Conservation (phyloP, 306 rosid species). For the Dicorynia guianensis region DNA sequence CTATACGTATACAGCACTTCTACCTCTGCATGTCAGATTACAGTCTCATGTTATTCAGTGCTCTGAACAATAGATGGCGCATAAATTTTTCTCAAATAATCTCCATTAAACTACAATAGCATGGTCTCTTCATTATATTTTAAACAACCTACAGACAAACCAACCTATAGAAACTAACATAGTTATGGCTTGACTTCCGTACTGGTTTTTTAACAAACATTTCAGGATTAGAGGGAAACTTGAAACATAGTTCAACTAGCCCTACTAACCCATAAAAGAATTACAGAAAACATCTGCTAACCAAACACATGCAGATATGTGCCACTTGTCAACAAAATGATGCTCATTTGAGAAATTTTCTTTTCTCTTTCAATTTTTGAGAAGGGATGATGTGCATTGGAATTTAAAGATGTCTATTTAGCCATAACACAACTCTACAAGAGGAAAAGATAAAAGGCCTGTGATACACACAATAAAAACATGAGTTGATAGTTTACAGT, state of each 20-base stretch:
- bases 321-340: background rate
- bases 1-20: no score
- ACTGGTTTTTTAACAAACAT: conserved; percentile 7
- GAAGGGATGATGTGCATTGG: background rate
- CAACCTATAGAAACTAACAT: background rate
- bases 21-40: no score
- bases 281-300: background rate
- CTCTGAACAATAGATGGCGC: no score
- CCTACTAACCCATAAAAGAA: background rate
- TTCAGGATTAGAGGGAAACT: conserved; percentile 12
- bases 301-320: background rate
- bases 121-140: no score
- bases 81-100: no score
- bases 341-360: no score
- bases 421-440: background rate
- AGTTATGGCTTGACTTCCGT: background rate
- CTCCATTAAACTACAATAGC: no score
- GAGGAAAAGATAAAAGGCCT: background rate
- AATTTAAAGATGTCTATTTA: background rate
- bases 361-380: background rate
- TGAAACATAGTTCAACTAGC: conserved; percentile 16
- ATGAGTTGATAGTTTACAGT: background rate
- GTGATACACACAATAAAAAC: background rate
- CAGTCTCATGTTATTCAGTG: no score
- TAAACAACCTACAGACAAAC: no score